Evolutionary conservation across 1,284 basidiomycete genomes (phyloP).

Genomic region (Dichomitus squalens): DNA sequence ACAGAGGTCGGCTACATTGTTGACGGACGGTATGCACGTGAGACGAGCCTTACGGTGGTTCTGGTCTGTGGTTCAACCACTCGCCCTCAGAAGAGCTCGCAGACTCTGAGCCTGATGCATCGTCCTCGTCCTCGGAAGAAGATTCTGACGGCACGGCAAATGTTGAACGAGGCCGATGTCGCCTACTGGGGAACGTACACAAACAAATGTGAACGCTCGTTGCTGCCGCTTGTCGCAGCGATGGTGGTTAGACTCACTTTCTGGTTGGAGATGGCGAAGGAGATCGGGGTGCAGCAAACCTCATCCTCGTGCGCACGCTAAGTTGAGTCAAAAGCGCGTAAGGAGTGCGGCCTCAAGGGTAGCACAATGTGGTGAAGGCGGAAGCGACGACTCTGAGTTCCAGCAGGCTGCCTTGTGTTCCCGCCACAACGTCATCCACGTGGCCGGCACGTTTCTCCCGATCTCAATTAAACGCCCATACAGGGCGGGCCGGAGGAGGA

Average conservation of each 20-base stretch:
- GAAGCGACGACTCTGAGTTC: not conserved
- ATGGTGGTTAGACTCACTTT: conserved; percentile 37
- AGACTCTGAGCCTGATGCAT: conserved; percentile 45
- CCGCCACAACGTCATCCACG: conserved; percentile 16
- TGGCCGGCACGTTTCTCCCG: conserved; percentile 2
- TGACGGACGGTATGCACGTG: not conserved
- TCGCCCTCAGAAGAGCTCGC: conserved; percentile 37
- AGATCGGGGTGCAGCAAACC: conserved; percentile 63
- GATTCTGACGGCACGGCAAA: conserved; percentile 55
- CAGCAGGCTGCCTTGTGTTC: not conserved
- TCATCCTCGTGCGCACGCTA: conserved; percentile 42
- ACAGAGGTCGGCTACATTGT: not conserved
- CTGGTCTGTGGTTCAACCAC: conserved; percentile 45
- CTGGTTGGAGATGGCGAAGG: conserved; percentile 60
- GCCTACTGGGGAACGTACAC: conserved; percentile 5
- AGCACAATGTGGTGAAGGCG: not conserved
- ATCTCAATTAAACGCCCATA: not conserved
- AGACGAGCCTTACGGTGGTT: conserved; percentile 38
- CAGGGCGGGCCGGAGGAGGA: not conserved
- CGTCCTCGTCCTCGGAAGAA: conserved; percentile 48
- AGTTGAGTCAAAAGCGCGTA: not conserved
- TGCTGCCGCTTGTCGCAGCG: not conserved
- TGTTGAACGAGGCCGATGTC: conserved; percentile 45
- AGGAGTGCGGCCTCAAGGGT: not conserved
- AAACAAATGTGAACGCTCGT: conserved; percentile 5